Percentiles rank a stretch among this genome's conserved stretches.
phyloP scores from a whole-genome alignment of 202 grass and related monocot genomes.

The Hordeum pubiflorum region DNA sequence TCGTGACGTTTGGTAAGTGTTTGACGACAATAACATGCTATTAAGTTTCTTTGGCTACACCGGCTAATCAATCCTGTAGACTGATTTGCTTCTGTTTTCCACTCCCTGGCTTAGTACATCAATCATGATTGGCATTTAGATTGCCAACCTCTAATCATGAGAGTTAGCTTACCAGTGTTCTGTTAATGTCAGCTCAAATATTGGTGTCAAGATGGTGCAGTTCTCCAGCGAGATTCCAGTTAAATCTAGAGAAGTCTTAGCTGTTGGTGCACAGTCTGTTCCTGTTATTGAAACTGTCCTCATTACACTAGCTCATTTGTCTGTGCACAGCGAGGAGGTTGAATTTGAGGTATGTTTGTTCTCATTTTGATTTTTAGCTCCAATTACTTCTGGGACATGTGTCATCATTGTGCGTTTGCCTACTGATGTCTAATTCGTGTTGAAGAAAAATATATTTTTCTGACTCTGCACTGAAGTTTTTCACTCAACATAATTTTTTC shows the following conservation, averaged over 20 bases:
- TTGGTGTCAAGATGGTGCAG: slow-evolving; percentile 72
- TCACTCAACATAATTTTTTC: slow-evolving; percentile 3
- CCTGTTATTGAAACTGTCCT: slow-evolving; percentile 66
- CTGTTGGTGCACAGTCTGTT: slow-evolving; percentile 45
- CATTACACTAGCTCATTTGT: slow-evolving; percentile 71
- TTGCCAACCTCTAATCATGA: not conserved
- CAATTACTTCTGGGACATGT: not conserved
- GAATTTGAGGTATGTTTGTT: slow-evolving; percentile 77
- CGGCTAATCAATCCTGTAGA: not conserved
- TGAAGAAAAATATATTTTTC: slow-evolving; percentile 8
- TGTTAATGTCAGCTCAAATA: slow-evolving; percentile 55
- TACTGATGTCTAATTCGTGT: not conserved
- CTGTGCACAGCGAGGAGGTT: slow-evolving; percentile 71
- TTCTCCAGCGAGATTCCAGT: slow-evolving; percentile 48
- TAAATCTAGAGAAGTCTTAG: slow-evolving; percentile 64
- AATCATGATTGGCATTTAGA: slow-evolving; percentile 18
- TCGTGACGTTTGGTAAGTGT: slow-evolving; percentile 74
- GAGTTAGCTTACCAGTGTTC: slow-evolving; percentile 19
- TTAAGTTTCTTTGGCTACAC: not conserved
- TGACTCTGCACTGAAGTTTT: not conserved
- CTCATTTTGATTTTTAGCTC: not conserved
- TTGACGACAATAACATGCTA: not conserved
- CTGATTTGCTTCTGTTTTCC: no score
- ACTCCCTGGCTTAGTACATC: not conserved
- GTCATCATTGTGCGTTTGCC: not conserved